Percentiles rank a stretch among this genome's conserved stretches.
These are phyloP conservation scores for Phascolomyces articulosus DNA, from an alignment of 371 early-diverging fungal genomes.

Conservation along the genomic window DNA sequence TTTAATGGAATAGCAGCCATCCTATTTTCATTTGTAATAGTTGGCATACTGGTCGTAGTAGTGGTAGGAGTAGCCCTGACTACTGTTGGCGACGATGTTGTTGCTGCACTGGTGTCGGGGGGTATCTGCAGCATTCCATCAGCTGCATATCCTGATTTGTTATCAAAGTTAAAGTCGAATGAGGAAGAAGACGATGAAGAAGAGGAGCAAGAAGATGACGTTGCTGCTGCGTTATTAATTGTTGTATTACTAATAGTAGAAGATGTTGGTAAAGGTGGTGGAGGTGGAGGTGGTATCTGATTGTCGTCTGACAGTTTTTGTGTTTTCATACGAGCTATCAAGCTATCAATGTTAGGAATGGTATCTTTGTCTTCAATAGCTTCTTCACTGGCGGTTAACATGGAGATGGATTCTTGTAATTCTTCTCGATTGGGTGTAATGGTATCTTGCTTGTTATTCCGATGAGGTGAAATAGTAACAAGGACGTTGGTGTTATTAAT, in stretches of 20 bases:
- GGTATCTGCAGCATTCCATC: background rate
- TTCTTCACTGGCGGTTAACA: slow-evolving; percentile 12
- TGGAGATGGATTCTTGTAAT: slow-evolving; percentile 8
- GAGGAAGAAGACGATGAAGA: slow-evolving; percentile 5
- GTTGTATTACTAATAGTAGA: background rate
- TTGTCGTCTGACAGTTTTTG: slow-evolving; percentile 11
- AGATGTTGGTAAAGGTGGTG: background rate
- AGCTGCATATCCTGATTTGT: background rate
- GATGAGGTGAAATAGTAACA: background rate
- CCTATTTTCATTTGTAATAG: background rate
- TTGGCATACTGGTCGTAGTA: background rate
- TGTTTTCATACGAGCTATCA: slow-evolving; percentile 13
- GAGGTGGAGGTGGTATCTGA: background rate
- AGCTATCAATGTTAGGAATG: slow-evolving; percentile 12
- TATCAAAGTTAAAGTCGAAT: slow-evolving; percentile 4
- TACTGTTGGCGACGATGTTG: background rate
- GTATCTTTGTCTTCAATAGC: slow-evolving; percentile 5
- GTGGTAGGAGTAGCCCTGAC: background rate
- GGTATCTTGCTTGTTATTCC: background rate
- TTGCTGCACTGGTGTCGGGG: slow-evolving; percentile 3
- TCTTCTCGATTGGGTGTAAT: slow-evolving; percentile 12
- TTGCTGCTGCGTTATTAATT: background rate
- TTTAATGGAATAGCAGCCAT: background rate
- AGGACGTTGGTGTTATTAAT: no score
- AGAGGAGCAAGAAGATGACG: background rate